A percentile compares a stretch with the other conserved stretches of the same genome.
Evolutionary conservation across 768 basidiomycete genomes (phyloP).

Genomic region (Lentinula raphanica): DNA sequence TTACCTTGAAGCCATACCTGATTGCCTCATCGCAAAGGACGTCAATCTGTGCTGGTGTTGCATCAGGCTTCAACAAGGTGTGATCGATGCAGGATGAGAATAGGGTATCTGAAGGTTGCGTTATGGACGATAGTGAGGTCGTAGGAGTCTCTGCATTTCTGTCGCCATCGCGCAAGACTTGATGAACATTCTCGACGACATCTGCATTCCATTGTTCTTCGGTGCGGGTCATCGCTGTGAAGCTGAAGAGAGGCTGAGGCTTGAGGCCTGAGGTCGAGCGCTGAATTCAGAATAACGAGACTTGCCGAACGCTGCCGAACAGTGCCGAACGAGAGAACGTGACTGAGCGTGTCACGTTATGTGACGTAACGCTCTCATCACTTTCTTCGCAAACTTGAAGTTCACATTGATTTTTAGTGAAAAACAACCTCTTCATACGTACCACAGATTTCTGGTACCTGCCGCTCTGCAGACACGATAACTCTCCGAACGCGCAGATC

Average conservation of each 20-base stretch:
- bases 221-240: constrained; percentile 13
- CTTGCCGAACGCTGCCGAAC: too few species aligned
- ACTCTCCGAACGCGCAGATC: too few species aligned
- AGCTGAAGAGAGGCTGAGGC: too few species aligned
- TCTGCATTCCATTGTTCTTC: constrained; percentile 29
- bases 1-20: constrained; percentile 43
- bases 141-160: not conserved
- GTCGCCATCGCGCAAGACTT: constrained; percentile 14
- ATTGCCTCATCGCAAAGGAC: constrained; percentile 44
- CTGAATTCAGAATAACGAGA: too few species aligned
- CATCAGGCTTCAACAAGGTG: constrained; percentile 46
- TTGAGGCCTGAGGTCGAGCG: too few species aligned
- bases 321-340: not conserved
- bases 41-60: constrained; percentile 39
- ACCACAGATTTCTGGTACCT: not conserved
- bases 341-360: not conserved
- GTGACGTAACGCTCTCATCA: not conserved
- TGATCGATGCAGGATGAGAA: constrained; percentile 42
- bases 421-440: too few species aligned
- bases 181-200: constrained; percentile 23
- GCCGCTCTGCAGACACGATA: too few species aligned
- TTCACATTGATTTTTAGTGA: too few species aligned
- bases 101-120: not conserved
- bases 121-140: constrained; percentile 11
- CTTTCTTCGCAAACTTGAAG: too few species aligned